Conservation (phyloP, 345 rosid genomes). For the Crucihimalaya himalaica region DNA sequence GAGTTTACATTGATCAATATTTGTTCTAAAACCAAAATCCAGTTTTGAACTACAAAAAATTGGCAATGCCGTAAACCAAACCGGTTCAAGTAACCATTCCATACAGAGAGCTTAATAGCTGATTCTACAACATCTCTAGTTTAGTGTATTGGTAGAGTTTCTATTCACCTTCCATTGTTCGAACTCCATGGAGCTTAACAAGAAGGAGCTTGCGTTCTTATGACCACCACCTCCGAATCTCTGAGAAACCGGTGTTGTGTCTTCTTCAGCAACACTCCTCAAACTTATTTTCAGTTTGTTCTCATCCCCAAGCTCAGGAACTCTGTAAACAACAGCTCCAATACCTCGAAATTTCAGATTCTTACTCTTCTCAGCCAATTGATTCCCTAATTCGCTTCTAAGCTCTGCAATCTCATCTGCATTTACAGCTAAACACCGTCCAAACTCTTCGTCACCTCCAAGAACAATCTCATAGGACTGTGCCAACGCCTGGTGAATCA, state of each 20-base stretch:
- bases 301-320: constrained; percentile 59
- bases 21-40: not conserved
- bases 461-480: constrained; percentile 61
- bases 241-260: constrained; percentile 58
- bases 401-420: constrained; percentile 58
- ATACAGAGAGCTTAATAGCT: not conserved
- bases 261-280: constrained; percentile 62
- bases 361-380: constrained; percentile 60
- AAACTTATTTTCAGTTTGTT: constrained; percentile 67
- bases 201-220: constrained; percentile 70
- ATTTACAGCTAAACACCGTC: constrained; percentile 68
- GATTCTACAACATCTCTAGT: not conserved
- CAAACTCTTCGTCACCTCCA: constrained; percentile 57
- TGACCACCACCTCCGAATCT: constrained; percentile 78
- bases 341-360: constrained; percentile 52
- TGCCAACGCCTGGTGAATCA: constrained; percentile 52
- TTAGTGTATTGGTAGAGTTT: not conserved
- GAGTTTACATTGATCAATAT: not conserved
- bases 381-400: constrained; percentile 75
- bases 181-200: constrained; percentile 50
- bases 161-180: constrained; percentile 53
- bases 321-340: constrained; percentile 70
- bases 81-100: not conserved
- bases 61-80: constrained; percentile 6
- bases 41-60: not conserved